A percentile compares a stretch with the other conserved stretches of the same genome.
Evolutionary conservation across 331 rosid species (phyloP).

Genomic region (Prunus yedoensis): DNA sequence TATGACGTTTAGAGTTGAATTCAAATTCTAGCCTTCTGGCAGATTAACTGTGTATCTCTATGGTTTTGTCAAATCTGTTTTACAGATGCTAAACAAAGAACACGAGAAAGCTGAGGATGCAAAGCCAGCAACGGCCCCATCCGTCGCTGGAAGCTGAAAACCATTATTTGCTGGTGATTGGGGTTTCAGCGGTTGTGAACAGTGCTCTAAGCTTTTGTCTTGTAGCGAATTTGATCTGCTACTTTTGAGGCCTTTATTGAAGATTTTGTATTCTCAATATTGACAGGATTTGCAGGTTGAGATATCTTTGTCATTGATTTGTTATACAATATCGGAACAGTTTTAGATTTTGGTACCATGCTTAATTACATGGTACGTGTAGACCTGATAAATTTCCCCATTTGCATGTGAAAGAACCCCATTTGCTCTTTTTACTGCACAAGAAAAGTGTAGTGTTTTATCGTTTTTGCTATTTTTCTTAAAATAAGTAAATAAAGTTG

Average conservation of each 20-base stretch:
- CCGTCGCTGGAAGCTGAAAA: slow-evolving; percentile 29
- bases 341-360: background rate
- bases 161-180: background rate
- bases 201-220: slow-evolving; percentile 1
- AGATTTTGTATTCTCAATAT: slow-evolving; percentile 14
- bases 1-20: background rate
- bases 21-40: background rate
- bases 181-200: background rate
- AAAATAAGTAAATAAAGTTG: too few relatives aligned
- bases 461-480: too few relatives aligned
- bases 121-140: slow-evolving; percentile 33
- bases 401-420: background rate
- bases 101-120: slow-evolving; percentile 61
- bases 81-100: slow-evolving; percentile 62
- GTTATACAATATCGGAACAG: background rate
- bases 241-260: slow-evolving; percentile 16
- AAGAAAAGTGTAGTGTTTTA: too few relatives aligned
- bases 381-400: background rate
- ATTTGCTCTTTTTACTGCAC: too few relatives aligned
- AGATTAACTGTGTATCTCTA: background rate
- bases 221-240: background rate
- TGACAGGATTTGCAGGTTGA: slow-evolving; percentile 4
- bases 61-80: slow-evolving; percentile 2
- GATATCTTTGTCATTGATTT: background rate
- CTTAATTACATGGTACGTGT: background rate